phyloP scores from a whole-genome alignment of 257 asterid species.

The Solanum acaule region DNA sequence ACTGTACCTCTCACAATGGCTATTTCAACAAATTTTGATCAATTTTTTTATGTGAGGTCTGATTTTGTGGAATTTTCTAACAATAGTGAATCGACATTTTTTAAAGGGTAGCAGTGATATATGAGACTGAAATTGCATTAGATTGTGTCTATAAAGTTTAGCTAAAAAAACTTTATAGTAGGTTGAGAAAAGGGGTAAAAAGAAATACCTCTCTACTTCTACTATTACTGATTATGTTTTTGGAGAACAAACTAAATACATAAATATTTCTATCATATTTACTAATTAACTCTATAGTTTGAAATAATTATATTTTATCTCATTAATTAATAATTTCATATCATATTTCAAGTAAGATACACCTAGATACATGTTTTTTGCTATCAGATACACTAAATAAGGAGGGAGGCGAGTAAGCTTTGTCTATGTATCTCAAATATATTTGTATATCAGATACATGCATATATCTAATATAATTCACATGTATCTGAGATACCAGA shows the following conservation, averaged over 20 bases:
- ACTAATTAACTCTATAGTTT: too few species aligned
- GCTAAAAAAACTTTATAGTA: background rate
- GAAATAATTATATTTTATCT: too few species aligned
- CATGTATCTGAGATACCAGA: background rate
- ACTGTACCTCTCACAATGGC: too few species aligned
- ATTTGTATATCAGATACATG: too few species aligned
- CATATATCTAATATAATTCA: too few species aligned
- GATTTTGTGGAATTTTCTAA: background rate
- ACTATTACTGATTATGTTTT: background rate
- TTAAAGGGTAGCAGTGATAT: background rate
- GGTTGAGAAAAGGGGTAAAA: background rate
- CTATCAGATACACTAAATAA: too few species aligned
- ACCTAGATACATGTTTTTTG: background rate
- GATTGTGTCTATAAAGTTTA: background rate
- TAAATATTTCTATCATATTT: too few species aligned
- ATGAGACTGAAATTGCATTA: background rate
- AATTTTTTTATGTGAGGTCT: too few species aligned
- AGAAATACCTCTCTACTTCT: background rate
- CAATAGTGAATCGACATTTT: too few species aligned
- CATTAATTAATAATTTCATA: too few species aligned
- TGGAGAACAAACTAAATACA: background rate
- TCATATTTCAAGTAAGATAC: too few species aligned
- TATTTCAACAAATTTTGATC: too few species aligned
- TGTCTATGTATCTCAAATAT: background rate
- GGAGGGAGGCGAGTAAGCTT: background rate